Conservation (phyloP, 164 flowering plant species). For the Stephania yunnanensis region DNA sequence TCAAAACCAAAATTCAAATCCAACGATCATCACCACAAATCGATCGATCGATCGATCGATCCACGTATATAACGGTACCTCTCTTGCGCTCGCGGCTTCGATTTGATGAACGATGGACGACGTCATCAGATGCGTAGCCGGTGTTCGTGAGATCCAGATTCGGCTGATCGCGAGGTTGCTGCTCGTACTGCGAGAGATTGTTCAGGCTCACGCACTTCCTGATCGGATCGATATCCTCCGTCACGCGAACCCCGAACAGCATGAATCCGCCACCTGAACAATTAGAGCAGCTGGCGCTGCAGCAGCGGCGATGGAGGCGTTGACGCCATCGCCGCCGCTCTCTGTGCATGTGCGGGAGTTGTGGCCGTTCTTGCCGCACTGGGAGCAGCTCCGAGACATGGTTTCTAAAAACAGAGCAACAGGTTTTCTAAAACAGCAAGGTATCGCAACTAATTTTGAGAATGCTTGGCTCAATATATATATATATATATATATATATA, state of each 20-base stretch:
- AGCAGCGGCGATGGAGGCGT: slow-evolving; percentile 2
- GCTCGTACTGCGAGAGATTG: slow-evolving; percentile 73
- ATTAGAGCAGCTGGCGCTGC: no score
- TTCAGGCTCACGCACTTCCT: slow-evolving; percentile 82
- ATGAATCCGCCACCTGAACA: slow-evolving; percentile 38
- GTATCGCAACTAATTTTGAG: no score
- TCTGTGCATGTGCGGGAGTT: slow-evolving; percentile 62
- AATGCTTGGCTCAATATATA: no score
- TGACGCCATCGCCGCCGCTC: slow-evolving; percentile 15
- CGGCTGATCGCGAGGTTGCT: slow-evolving; percentile 25
- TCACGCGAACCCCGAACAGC: slow-evolving; percentile 80
- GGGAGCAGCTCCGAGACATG: slow-evolving; percentile 51
- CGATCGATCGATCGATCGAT: no score
- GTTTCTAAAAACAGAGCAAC: neutral
- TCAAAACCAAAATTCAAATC: neutral
- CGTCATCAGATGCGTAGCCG: slow-evolving; percentile 58
- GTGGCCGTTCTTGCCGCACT: slow-evolving; percentile 61
- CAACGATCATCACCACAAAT: no score
- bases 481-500: no score
- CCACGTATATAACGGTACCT: slow-evolving; percentile 27
- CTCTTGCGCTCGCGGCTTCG: slow-evolving; percentile 63
- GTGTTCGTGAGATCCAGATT: slow-evolving; percentile 14
- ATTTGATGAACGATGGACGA: slow-evolving; percentile 26
- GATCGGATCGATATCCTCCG: slow-evolving; percentile 45
- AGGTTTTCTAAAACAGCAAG: no score